Percentiles rank a stretch among this genome's conserved stretches.
These are phyloP conservation scores for Closterium sp. DNA, from an alignment of 139 green algal species.

Conservation along the genomic window DNA sequence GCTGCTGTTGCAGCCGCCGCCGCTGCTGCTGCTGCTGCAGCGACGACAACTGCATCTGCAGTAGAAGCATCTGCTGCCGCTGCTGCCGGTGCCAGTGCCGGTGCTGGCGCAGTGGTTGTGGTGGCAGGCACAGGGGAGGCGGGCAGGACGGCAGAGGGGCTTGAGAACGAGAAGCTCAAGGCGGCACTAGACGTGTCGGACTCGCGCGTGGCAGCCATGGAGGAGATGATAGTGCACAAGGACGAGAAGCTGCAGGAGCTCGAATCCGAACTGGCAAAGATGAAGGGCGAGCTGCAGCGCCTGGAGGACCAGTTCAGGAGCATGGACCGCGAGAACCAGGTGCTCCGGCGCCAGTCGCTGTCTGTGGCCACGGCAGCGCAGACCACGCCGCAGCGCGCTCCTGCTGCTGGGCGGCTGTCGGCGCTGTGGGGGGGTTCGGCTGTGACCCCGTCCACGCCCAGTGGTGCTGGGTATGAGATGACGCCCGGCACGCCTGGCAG, in stretches of 20 bases:
- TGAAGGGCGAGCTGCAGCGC: not conserved
- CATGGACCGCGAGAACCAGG: slow-evolving; percentile 51
- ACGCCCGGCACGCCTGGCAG: not conserved
- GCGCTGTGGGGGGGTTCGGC: not conserved
- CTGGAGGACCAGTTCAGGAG: slow-evolving; percentile 48
- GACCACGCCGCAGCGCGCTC: not conserved
- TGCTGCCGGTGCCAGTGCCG: not conserved
- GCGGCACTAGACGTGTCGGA: slow-evolving; percentile 38
- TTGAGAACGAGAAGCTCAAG: slow-evolving; percentile 26
- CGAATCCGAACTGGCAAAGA: not conserved
- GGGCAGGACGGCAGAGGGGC: not conserved
- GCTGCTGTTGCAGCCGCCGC: not conserved
- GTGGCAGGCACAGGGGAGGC: not conserved
- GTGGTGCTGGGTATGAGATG: not conserved
- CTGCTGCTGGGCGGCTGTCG: not conserved
- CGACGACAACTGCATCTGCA: not conserved
- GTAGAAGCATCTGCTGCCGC: not conserved
- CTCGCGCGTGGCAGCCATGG: slow-evolving; percentile 16
- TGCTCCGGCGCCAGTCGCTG: slow-evolving; percentile 58
- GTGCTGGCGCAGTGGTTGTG: not conserved
- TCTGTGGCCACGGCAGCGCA: not conserved
- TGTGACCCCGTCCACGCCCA: not conserved
- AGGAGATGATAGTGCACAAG: slow-evolving; percentile 6
- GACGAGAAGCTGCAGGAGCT: not conserved
- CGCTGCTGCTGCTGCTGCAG: not conserved